Conservation (phyloP, 2,329 filamentous ascomycete species). For the Dothideomycetes sp. region DNA sequence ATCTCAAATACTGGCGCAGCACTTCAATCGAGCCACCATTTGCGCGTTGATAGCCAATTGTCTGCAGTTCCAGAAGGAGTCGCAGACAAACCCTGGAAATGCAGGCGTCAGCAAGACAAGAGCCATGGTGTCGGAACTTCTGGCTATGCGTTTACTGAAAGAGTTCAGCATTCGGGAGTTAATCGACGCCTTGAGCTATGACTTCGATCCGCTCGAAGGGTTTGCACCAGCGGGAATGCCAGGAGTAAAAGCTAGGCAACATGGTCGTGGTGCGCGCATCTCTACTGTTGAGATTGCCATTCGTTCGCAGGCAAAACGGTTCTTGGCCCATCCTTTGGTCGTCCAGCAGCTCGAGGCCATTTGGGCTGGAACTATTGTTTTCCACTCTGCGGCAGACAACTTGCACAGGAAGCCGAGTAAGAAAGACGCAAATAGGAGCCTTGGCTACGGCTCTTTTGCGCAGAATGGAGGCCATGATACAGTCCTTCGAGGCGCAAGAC, state of each 20-base stretch:
- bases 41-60: conserved; percentile 92
- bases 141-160: conserved; percentile 80
- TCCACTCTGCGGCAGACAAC: conserved; percentile 78
- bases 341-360: conserved; percentile 94
- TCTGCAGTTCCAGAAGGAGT: conserved; percentile 84
- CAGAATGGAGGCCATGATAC: neutral
- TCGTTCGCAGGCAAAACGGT: conserved; percentile 81
- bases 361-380: conserved; percentile 91
- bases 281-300: conserved; percentile 92
- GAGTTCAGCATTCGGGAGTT: conserved; percentile 83
- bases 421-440: conserved; percentile 16
- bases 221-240: conserved; percentile 41
- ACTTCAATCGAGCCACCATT: conserved; percentile 76
- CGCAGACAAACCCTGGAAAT: conserved; percentile 69
- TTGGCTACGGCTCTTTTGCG: conserved; percentile 6
- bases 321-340: conserved; percentile 81
- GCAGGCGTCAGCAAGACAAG: conserved; percentile 74
- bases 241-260: conserved; percentile 32
- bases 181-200: conserved; percentile 88
- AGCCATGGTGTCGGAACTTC: conserved; percentile 78
- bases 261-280: conserved; percentile 58
- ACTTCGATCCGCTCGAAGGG: conserved; percentile 86
- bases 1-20: conserved; percentile 69
- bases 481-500: too few species aligned
- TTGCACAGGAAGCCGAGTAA: conserved; percentile 54